Base-by-base conservation (phyloP, 768 basidiomycete genomes). In the Lactarius hatsudake region DNA sequence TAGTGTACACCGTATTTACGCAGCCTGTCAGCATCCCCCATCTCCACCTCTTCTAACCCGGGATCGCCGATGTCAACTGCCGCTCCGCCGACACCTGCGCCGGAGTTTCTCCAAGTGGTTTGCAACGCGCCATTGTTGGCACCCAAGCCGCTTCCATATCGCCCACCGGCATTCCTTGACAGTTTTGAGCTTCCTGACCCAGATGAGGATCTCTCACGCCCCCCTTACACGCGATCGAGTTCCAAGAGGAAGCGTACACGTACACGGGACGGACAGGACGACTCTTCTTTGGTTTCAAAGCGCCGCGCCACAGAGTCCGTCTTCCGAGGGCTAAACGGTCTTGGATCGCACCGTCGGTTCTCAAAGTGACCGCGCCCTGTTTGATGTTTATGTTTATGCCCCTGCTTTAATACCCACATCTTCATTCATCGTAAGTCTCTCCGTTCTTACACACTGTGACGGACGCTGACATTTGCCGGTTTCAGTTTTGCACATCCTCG, bases 121-220 rank as follows among this genome's bases (percentile, higher is more conserved):
- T 88, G 86, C 78, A 83, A 86, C 68, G 85, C 86, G 2, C 88
- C 88, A n/a, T 79, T 89, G 63, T 77, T 88, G 68, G 87, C 87
- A 0, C 88, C 88, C 15, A 84, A 83, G 30, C 88, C 88, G 0
- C 83, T 89, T 43, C 88, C 88, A 2, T 88, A 86, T 76, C 86
- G 87, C 63, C 86, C 87, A 12, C 88, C 88, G 32, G 84, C 83
- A 0, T 88, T 88, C 74, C 84, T 89, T 63, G 85, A 87, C 62
- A 88, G 87, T 74, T 85, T 87, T 64, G 78, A 82, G 56, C 77
- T 84, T 28, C 88, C 88, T 0, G 87, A 88, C 76, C 77, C 84
- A 9, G 87, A 88, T 76, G 85, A 88, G 73, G 87, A 89, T 73
- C 82, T 89, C 51, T 89, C 88, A 0, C 84, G 84, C 69, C 86